These are phyloP conservation scores for Bacidia rubella DNA, from an alignment of 495 filamentous ascomycete species.

Conservation along the genomic window DNA sequence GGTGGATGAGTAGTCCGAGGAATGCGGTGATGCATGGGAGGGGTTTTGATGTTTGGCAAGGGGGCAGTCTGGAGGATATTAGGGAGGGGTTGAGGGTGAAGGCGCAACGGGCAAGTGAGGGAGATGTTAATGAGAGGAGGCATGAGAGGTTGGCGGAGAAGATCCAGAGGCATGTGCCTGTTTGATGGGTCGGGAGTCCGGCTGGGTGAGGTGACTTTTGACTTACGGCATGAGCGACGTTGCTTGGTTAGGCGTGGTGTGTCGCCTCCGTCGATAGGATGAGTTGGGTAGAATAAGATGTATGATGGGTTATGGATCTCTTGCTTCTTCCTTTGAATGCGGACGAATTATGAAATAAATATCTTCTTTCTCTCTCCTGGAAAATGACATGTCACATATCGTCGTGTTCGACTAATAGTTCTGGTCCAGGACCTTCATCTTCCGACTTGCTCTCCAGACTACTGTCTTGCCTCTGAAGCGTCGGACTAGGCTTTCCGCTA, in stretches of 20 bases:
- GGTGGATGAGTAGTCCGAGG: conserved; percentile 41
- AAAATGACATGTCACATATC: not conserved
- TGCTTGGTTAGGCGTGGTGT: too few species aligned
- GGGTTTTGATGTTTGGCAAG: conserved; percentile 50
- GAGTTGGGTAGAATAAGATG: too few species aligned
- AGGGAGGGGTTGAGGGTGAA: conserved; percentile 38
- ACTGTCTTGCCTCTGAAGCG: not conserved
- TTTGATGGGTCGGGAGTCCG: conserved; percentile 1
- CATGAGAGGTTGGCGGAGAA: conserved; percentile 5
- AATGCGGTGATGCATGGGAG: conserved; percentile 61
- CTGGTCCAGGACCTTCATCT: conserved; percentile 35
- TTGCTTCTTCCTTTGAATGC: too few species aligned
- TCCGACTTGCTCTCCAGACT: conserved; percentile 21
- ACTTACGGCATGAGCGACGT: too few species aligned
- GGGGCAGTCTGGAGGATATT: conserved; percentile 46
- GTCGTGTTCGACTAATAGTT: conserved; percentile 31
- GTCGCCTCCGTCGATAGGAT: too few species aligned
- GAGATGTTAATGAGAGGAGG: conserved; percentile 4
- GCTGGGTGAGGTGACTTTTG: too few species aligned
- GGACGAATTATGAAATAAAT: too few species aligned
- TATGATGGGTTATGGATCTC: too few species aligned
- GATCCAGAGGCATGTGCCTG: conserved; percentile 3
- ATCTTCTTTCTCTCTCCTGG: too few species aligned
- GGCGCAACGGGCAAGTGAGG: conserved; percentile 13
- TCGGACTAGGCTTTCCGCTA: not conserved